Percentiles rank a stretch among this genome's conserved stretches.
Conservation (phyloP, 176 grass and related monocot species). For the Typha latifolia region DNA sequence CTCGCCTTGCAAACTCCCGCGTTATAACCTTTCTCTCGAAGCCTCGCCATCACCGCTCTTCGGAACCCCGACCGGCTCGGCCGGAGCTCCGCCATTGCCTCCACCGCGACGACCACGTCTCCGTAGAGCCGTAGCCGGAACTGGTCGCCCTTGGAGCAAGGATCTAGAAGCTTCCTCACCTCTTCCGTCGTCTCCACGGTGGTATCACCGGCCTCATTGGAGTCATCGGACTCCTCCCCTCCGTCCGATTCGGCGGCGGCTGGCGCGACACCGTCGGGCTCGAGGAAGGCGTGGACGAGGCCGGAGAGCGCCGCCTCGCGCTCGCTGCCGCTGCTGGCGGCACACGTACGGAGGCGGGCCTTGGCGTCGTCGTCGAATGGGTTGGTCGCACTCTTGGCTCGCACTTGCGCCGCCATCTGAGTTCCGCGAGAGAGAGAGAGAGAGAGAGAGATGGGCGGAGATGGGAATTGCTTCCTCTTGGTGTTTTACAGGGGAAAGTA, state of each 20-base stretch:
- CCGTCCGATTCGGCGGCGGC: not conserved
- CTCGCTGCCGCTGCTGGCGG: not conserved
- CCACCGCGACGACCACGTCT: constrained; percentile 14
- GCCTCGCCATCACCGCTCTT: constrained; percentile 24
- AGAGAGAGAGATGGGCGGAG: not conserved
- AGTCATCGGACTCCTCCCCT: not conserved
- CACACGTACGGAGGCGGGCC: not conserved
- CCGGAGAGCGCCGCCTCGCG: constrained; percentile 1
- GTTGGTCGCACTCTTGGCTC: not conserved
- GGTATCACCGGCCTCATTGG: not conserved
- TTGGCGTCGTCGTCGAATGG: not conserved
- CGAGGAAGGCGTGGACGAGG: constrained; percentile 12
- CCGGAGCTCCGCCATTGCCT: constrained; percentile 8
- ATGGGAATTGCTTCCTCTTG: not conserved
- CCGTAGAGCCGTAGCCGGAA: constrained; percentile 5
- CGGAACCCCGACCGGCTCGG: constrained; percentile 10
- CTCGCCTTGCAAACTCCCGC: too few species aligned
- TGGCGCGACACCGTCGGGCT: not conserved
- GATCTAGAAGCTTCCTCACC: constrained; percentile 20
- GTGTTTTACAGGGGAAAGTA: not conserved
- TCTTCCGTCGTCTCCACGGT: constrained; percentile 12
- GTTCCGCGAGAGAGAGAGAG: not conserved
- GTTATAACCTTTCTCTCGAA: constrained; percentile 23
- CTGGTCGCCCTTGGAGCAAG: not conserved
- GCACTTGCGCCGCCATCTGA: not conserved